Base-by-base conservation (phyloP, 306 rosid genomes). In the Neltuma alba region DNA sequence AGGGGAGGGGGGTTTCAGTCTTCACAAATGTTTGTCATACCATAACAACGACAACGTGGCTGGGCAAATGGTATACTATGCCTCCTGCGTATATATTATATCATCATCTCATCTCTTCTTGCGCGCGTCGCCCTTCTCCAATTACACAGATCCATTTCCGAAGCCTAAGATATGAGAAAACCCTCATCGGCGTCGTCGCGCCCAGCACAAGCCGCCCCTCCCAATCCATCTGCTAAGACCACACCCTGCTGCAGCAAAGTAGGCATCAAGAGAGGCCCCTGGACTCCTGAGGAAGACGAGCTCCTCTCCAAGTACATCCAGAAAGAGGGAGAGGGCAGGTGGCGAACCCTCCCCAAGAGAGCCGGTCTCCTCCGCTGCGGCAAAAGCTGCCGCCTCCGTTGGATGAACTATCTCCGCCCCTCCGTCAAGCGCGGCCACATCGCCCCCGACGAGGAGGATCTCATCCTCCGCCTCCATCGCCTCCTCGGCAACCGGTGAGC, bases 381-480 rank as follows among this genome's bases (percentile, higher is more conserved):
- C 4, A 93, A 93, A 78, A 93, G 98, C 87, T 93, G 98, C 65
- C 90, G 98, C 14, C 98, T 93, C 67, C 94, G 98, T 0, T 93
- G 98, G 98, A 93, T 93, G 97, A 93, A 93, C 86, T 93, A 93
- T 62, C 97, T 93, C 76, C 98, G 98, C 20, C 98, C 98, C 4
- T 87, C 86, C 6, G 93, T 93, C 52, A 93, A 93, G 81, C 94
- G 94, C 27, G 98, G 98, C 76, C 98, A 89, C 78, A 93, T 93
- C 89, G 93, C 97, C 28, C 85, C 93, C 23, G 98, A 91, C 48
- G 98, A 93, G 76, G 98, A 93, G 82, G 98, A 93, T 77, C 98
- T 93, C 85, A 91, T 93, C 73, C 97, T 91, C 76, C 98, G 98
- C 66, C 98, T 93, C 73, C 98, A 93, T 70, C 98, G 98, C 66